Evolutionary conservation across 306 rosid species (phyloP), one percentile per base, ranked within the genome.

Genomic region (Quercus variabilis): DNA sequence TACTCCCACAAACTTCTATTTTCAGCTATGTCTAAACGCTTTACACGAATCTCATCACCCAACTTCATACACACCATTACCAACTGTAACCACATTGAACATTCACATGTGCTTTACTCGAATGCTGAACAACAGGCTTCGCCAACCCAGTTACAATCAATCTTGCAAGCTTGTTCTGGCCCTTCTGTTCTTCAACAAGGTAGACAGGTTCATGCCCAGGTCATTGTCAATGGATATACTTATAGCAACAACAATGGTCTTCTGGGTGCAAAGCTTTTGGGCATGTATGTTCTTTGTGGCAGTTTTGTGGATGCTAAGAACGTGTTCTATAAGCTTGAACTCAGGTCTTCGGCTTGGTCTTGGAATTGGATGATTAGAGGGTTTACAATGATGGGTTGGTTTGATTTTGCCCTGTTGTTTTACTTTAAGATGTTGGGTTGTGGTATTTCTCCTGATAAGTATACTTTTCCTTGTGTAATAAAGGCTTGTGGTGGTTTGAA

Each of bases 281-380:
- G 95, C 35, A 64, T 90, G 82, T 93, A 89, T 84, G 86, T 88
- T 80, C 92, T 87, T 74, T 86, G 90, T 67, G 83, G 89, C n/a
- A 80, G 90, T 69, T 54, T 91, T 43, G 58, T 77, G 52, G 91
- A 80, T 81, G 91, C 92, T n/a, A 85, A 86, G 54, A 87, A 79
- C 80, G n/a, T 87, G 81, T 90, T 93, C 85, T 89, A 80, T 78
- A 72, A 76, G 71, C 88, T 91, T 59, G 83, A 87, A 14, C 83
- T 87, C 65, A 77, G 85, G 51, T 67, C 52, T 57, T 82, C 62
- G 68, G 30, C 89, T 76, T 90, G 84, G 63, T 86, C 95, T 35
- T 93, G 98, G 98, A 93, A 90, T 85, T 91, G 91, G 93, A 89
- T 91, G 88, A 91, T 93, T 76, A 91, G 93, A 77, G 94, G 87